A percentile compares a stretch with the other conserved stretches of the same genome.
phyloP scores from a whole-genome alignment of 768 basidiomycete genomes.

The Tylopilus subfusipes region DNA sequence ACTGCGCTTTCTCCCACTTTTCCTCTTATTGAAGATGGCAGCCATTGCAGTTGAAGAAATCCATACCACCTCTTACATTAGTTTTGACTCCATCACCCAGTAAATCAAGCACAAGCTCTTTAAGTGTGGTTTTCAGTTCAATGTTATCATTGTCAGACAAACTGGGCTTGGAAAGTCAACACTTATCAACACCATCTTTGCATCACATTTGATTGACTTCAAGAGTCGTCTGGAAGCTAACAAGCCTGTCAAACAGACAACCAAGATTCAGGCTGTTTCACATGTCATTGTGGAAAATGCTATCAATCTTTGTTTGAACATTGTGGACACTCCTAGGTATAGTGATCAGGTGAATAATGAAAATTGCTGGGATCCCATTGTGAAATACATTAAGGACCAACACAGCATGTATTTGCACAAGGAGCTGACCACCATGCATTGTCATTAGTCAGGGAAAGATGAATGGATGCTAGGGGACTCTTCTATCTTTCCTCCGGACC shows the following conservation, averaged over 20 bases:
- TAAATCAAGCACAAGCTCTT: constrained; percentile 99
- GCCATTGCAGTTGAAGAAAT: constrained; percentile 68
- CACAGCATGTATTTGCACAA: constrained; percentile 98
- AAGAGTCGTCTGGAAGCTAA: constrained; percentile 90
- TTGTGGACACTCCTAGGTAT: constrained; percentile 98
- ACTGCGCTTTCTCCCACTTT: constrained; percentile 12
- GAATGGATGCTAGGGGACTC: no score
- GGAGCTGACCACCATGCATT: constrained; percentile 96
- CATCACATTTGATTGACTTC: constrained; percentile 95
- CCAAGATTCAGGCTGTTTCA: constrained; percentile 92
- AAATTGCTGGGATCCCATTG: constrained; percentile 98
- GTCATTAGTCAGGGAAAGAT: no score
- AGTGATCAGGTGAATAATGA: constrained; percentile 99
- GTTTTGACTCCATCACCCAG: constrained; percentile 95
- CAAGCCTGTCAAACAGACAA: constrained; percentile 90
- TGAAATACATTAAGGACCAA: constrained; percentile 99
- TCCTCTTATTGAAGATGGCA: constrained; percentile 32
- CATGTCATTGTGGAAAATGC: constrained; percentile 97
- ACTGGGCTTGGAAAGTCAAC: constrained; percentile 99
- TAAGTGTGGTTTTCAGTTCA: constrained; percentile 99
- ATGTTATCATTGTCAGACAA: constrained; percentile 95
- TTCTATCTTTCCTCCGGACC: no score
- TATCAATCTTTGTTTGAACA: constrained; percentile 91
- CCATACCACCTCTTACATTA: constrained; percentile 89
- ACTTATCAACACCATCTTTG: constrained; percentile 98